These are phyloP conservation scores for Umbelopsis sp. DNA, from an alignment of 192 early-diverging fungal genomes.

Conservation along the genomic window DNA sequence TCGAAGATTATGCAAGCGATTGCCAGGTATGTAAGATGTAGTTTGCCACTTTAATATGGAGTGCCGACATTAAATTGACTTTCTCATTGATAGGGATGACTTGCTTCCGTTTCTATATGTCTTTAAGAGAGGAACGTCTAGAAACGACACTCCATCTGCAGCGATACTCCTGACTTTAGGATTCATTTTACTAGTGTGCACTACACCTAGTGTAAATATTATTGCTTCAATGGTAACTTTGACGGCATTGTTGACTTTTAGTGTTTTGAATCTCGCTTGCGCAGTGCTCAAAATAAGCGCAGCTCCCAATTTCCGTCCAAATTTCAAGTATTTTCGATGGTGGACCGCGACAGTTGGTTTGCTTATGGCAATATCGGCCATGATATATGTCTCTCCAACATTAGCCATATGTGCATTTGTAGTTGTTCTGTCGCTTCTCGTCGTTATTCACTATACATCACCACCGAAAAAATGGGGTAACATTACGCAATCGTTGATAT, in stretches of 20 bases:
- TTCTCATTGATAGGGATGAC: conserved; percentile 45
- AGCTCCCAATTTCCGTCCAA: conserved; percentile 72
- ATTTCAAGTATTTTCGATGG: conserved; percentile 67
- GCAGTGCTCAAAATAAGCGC: conserved; percentile 64
- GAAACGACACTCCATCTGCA: conserved; percentile 42
- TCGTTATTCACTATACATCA: conserved; percentile 66
- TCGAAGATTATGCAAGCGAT: conserved; percentile 72
- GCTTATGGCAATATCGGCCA: conserved; percentile 51
- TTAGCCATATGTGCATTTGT: conserved; percentile 52
- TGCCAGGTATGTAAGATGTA: conserved; percentile 26
- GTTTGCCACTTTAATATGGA: background rate
- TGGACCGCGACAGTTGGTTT: conserved; percentile 64
- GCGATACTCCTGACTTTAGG: conserved; percentile 47
- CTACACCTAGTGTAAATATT: conserved; percentile 63
- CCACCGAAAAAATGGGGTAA: conserved; percentile 74
- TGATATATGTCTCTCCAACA: conserved; percentile 58
- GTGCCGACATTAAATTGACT: background rate
- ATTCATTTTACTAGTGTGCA: conserved; percentile 58
- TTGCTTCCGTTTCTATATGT: conserved; percentile 53
- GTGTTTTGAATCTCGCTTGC: conserved; percentile 67
- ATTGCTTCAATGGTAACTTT: conserved; percentile 70
- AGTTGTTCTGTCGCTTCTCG: conserved; percentile 58
- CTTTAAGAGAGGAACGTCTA: conserved; percentile 42
- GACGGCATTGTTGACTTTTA: conserved; percentile 65
- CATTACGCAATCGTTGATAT: conserved; percentile 70